These are phyloP conservation scores for Telopea speciosissima DNA, from an alignment of 177 flowering plant genomes.

Conservation along the genomic window DNA sequence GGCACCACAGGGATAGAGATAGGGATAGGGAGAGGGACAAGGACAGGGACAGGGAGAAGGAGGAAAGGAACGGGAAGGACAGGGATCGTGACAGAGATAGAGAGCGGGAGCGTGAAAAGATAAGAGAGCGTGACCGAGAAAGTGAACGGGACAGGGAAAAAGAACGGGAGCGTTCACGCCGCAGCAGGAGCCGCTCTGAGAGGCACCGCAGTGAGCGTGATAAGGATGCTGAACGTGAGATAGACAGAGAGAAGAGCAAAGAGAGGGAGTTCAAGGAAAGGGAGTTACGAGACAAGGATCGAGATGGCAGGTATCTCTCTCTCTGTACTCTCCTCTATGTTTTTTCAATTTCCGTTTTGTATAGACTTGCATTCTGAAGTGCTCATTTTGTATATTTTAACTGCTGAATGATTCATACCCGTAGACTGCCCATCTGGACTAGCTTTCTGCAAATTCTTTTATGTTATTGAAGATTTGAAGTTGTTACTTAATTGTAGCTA, in stretches of 20 bases:
- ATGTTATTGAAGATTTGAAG: too few relatives aligned
- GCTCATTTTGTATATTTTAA: too few relatives aligned
- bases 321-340: neutral
- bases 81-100: conserved; percentile 19
- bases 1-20: conserved; percentile 35
- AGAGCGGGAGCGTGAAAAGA: conserved; percentile 12
- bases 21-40: conserved; percentile 24
- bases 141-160: conserved; percentile 28
- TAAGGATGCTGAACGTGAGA: conserved; percentile 21
- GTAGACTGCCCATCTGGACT: neutral
- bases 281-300: conserved; percentile 40
- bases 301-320: conserved; percentile 49
- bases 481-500: too few relatives aligned
- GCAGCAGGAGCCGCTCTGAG: conserved; percentile 61
- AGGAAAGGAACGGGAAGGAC: neutral
- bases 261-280: conserved; percentile 24
- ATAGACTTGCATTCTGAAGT: neutral
- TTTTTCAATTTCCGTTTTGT: too few relatives aligned
- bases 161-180: conserved; percentile 42
- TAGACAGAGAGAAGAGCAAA: conserved; percentile 17
- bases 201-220: conserved; percentile 43
- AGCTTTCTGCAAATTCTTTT: neutral
- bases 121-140: conserved; percentile 19
- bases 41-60: conserved; percentile 26
- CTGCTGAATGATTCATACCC: neutral